Conservation (phyloP, 768 basidiomycete species). For the Leccinum sublutescens region DNA sequence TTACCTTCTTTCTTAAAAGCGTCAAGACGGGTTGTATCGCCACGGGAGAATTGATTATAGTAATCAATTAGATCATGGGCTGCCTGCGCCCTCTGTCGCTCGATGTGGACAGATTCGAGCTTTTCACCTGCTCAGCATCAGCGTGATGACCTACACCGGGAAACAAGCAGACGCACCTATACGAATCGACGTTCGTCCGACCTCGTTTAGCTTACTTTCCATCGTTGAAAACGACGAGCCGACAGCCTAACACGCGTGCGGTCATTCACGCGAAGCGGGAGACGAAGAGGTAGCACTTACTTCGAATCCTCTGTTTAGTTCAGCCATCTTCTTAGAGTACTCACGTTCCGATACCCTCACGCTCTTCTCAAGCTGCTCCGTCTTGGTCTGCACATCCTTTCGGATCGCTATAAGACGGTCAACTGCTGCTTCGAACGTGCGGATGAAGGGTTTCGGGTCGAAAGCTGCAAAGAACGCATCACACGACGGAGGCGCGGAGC, state of each 20-base stretch:
- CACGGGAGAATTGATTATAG: conserved; percentile 88
- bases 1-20: conserved; percentile 82
- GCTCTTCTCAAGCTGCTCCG: conserved; percentile 89
- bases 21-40: conserved; percentile 74
- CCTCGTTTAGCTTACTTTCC: conserved; percentile 89
- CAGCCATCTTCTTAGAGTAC: conserved; percentile 92
- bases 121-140: conserved; percentile 70
- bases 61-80: conserved; percentile 92
- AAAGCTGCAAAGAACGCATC: conserved; percentile 58
- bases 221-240: conserved; percentile 85
- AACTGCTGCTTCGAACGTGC: conserved; percentile 87
- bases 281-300: conserved; percentile 41
- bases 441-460: conserved; percentile 89
- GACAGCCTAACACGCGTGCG: conserved; percentile 57
- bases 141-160: neutral
- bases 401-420: conserved; percentile 85
- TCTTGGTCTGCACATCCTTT: conserved; percentile 86
- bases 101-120: conserved; percentile 89
- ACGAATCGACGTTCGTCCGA: conserved; percentile 89
- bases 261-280: neutral
- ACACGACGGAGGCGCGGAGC: neutral
- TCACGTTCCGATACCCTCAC: conserved; percentile 88
- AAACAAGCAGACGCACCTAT: conserved; percentile 56
- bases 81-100: conserved; percentile 89
- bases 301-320: conserved; percentile 92